phyloP scores from a whole-genome alignment of 2,329 filamentous ascomycete species.

The Cryoendolithus antarcticus region DNA sequence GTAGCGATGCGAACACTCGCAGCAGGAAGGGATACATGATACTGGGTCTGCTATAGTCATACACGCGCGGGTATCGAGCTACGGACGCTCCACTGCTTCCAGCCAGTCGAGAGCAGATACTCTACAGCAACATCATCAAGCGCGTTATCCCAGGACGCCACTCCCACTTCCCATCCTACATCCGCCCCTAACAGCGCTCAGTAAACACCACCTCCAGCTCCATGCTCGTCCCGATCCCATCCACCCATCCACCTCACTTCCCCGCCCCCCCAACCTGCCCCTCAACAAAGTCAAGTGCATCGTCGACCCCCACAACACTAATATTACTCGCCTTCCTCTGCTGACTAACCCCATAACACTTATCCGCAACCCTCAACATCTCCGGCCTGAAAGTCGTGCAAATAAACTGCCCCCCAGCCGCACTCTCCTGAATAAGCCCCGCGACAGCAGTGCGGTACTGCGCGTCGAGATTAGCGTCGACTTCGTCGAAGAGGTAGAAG shows the following conservation, averaged over 20 bases:
- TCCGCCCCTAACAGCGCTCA: neutral
- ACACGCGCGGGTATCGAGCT: too few relatives aligned
- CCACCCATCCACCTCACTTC: neutral
- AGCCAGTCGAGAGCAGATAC: too few relatives aligned
- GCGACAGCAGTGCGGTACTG: slow-evolving; percentile 96
- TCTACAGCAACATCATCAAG: too few relatives aligned
- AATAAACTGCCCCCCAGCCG: slow-evolving; percentile 65
- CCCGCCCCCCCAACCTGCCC: slow-evolving; percentile 48
- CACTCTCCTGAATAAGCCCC: slow-evolving; percentile 57
- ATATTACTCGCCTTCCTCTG: slow-evolving; percentile 86
- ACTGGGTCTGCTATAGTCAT: too few relatives aligned
- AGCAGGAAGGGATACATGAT: too few relatives aligned
- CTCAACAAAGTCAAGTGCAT: slow-evolving; percentile 88
- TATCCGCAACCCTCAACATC: slow-evolving; percentile 89
- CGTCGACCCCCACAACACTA: slow-evolving; percentile 75
- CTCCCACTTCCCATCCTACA: too few relatives aligned
- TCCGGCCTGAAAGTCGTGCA: slow-evolving; percentile 97
- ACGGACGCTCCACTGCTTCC: too few relatives aligned
- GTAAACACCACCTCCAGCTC: neutral
- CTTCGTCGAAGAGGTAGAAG: slow-evolving; percentile 98
- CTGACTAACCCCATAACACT: slow-evolving; percentile 94
- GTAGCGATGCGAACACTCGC: too few relatives aligned
- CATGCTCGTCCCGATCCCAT: neutral
- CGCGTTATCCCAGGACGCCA: too few relatives aligned
- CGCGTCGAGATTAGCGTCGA: slow-evolving; percentile 94